phyloP scores from a whole-genome alignment of 495 filamentous ascomycete species.

The Xylaria sp. region DNA sequence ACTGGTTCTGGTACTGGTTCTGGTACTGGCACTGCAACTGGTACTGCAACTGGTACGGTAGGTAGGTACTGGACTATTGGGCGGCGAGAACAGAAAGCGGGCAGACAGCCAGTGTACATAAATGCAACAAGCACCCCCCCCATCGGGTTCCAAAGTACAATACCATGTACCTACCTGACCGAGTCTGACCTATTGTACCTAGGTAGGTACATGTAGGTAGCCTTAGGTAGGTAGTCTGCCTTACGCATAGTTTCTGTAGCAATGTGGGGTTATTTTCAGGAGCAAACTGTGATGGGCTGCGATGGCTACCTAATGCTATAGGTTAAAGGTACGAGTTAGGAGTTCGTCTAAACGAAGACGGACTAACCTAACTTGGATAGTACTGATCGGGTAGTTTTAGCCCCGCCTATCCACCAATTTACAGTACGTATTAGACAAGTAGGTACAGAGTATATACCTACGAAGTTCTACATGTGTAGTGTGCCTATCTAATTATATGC shows the following conservation, averaged over 20 bases:
- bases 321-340: background rate
- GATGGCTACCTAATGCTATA: background rate
- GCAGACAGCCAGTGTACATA: background rate
- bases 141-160: background rate
- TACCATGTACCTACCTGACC: too few species aligned
- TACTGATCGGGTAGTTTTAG: background rate
- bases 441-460: background rate
- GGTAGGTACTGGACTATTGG: background rate
- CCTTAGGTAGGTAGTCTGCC: too few species aligned
- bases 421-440: background rate
- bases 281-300: background rate
- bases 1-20: background rate
- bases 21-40: background rate
- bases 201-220: background rate
- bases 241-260: background rate
- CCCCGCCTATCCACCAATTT: background rate
- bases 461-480: background rate
- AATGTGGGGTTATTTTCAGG: constrained; percentile 16
- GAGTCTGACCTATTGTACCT: background rate
- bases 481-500: too few species aligned
- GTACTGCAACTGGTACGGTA: too few species aligned
- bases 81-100: background rate
- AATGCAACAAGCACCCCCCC: background rate
- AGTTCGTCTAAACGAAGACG: background rate
- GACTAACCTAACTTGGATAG: background rate